A percentile compares a stretch with the other conserved stretches of the same genome.
These are phyloP conservation scores for Ceratopteris richardii DNA, from an alignment of 75 land plant genomes.

Conservation along the genomic window DNA sequence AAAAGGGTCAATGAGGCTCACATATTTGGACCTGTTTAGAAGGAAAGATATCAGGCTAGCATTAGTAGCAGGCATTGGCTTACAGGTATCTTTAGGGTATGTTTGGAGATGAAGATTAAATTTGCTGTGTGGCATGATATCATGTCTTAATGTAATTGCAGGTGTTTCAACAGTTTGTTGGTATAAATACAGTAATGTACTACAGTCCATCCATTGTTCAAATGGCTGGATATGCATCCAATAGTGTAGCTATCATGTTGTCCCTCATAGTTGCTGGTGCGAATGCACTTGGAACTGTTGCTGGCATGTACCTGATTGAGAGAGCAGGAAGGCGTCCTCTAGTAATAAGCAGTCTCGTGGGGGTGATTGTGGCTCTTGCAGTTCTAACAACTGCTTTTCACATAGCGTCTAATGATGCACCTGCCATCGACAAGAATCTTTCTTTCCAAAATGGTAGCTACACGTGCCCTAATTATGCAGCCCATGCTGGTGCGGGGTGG, in stretches of 20 bases:
- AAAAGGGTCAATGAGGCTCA: constrained; percentile 4
- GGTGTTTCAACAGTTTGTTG: constrained; percentile 83
- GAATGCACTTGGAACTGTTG: constrained; percentile 78
- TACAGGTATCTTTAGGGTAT: constrained; percentile 23
- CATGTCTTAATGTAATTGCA: constrained; percentile 12
- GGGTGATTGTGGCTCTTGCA: constrained; percentile 27
- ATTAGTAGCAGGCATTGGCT: constrained; percentile 34
- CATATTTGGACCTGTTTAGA: constrained; percentile 17
- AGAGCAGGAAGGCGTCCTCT: constrained; percentile 40
- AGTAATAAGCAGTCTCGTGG: constrained; percentile 18
- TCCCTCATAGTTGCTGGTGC: constrained; percentile 78
- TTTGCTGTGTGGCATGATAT: background rate
- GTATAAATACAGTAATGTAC: constrained; percentile 97
- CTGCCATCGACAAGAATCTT: constrained; percentile 2
- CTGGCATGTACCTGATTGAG: constrained; percentile 69
- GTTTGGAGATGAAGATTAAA: too few species aligned
- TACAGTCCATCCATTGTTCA: constrained; percentile 95
- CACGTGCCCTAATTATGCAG: constrained; percentile 1
- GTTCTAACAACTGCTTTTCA: constrained; percentile 28
- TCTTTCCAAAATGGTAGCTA: background rate
- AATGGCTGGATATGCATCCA: constrained; percentile 86
- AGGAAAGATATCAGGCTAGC: constrained; percentile 34
- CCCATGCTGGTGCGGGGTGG: background rate
- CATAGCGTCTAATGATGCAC: constrained; percentile 14
- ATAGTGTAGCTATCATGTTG: constrained; percentile 58